A percentile compares a stretch with the other conserved stretches of the same genome.
These are phyloP conservation scores for Nelumbo lutea DNA, from an alignment of 164 flowering plant species.

Conservation along the genomic window DNA sequence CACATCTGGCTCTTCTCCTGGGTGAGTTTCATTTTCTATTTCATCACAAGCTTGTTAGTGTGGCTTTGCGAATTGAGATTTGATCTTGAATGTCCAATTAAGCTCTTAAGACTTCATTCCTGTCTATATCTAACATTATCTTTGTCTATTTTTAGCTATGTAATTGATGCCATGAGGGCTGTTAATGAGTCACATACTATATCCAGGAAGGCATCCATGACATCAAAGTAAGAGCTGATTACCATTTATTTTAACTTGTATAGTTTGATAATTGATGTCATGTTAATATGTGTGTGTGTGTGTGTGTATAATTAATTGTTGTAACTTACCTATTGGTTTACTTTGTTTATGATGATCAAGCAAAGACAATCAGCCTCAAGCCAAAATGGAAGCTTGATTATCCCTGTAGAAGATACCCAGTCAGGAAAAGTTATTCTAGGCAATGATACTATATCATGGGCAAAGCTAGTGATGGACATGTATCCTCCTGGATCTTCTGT, in stretches of 20 bases:
- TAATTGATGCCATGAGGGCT: constrained; percentile 77
- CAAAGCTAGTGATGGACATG: constrained; percentile 73
- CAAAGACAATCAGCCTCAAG: too few species aligned
- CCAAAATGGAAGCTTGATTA: constrained; percentile 48
- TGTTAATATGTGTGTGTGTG: too few species aligned
- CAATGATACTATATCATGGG: constrained; percentile 49
- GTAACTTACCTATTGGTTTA: too few species aligned
- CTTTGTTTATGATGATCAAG: too few species aligned
- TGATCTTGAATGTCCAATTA: neutral
- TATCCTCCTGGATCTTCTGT: constrained; percentile 70
- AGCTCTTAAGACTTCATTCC: neutral
- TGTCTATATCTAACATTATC: neutral
- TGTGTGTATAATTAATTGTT: too few species aligned
- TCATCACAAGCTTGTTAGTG: neutral
- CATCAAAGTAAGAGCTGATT: constrained; percentile 56
- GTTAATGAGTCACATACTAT: constrained; percentile 41
- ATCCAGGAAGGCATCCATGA: constrained; percentile 25
- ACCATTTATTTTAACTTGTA: neutral
- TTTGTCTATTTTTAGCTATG: constrained; percentile 44
- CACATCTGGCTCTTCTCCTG: constrained; percentile 86
- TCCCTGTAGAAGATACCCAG: constrained; percentile 46
- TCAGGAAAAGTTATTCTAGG: constrained; percentile 36
- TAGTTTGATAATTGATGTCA: neutral
- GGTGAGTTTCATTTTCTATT: constrained; percentile 44
- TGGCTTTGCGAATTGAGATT: constrained; percentile 1